Evolutionary conservation across 2,329 filamentous ascomycete genomes (phyloP), one percentile per base, ranked within the genome.

Genomic region (Exophiala bonariae): DNA sequence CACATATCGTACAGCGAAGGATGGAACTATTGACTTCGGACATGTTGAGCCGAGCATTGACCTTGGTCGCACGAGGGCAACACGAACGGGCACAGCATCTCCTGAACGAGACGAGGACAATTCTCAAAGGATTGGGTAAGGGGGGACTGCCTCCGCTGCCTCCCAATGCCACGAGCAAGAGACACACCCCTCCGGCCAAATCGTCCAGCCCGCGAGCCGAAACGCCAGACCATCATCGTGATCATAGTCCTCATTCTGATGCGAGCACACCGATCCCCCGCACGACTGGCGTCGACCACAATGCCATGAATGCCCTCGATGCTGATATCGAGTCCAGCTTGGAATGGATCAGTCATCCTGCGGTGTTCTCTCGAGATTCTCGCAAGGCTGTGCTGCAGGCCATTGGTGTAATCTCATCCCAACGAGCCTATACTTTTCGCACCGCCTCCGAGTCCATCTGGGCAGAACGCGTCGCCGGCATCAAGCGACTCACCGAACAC

Each of bases 21-120:
- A 99, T 99, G 93, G 93, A 99, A 69, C 77, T 99, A 22, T 79
- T 99, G 43, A 97, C 93, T 2, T 97, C 92, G 1, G 93, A 99
- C 66, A 99, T 99, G 93, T 80, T 99, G 54, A 95, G 89, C 6
- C 80, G 93, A 49, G 91, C 93, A 11, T 74, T 99, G 51, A 96
- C 90, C 0, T 79, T 99, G 16, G 91, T 97, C 16, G 89, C 89
- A 50, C 83, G 90, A 30, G 89, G 89, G 26, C 92, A 97, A 69
- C 89, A 96, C 64, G 93, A 99, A 62, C 86, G 91, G 28, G 93
- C 91, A 0, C 87, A 95, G 59, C 95, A 95, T 46, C 81, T 99
- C 3, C 78, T 99, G 30, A 88, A 86, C 55, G 93, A 99, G 73
- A 99, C 93, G 3, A 81, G 92, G 30, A 95, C 89, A 44, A 99